These are phyloP conservation scores for Xylaria sp. DNA, from an alignment of 2,329 filamentous ascomycete genomes.

Conservation along the genomic window DNA sequence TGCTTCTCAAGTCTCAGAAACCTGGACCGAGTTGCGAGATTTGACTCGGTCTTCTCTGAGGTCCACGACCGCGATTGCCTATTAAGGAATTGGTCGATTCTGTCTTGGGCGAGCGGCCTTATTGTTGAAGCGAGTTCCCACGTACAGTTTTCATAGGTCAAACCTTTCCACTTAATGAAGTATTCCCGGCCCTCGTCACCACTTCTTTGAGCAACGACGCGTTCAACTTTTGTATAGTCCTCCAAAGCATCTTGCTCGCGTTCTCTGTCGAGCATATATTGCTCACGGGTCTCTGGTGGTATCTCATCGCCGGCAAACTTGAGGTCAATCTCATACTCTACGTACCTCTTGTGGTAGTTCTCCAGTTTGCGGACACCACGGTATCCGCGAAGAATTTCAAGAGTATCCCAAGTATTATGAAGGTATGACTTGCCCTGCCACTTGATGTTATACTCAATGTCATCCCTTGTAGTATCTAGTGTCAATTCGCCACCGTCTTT, in stretches of 20 bases:
- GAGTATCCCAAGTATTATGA: slow-evolving; percentile 94
- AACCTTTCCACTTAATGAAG: slow-evolving; percentile 95
- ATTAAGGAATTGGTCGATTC: slow-evolving; percentile 92
- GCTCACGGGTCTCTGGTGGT: slow-evolving; percentile 86
- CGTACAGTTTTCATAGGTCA: slow-evolving; percentile 93
- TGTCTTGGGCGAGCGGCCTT: slow-evolving; percentile 81
- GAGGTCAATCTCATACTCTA: slow-evolving; percentile 83
- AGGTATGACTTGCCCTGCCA: slow-evolving; percentile 97
- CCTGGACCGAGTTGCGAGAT: slow-evolving; percentile 76
- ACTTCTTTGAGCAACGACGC: slow-evolving; percentile 85
- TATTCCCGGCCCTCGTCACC: slow-evolving; percentile 88
- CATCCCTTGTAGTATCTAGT: slow-evolving; percentile 70
- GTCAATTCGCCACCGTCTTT: slow-evolving; percentile 73
- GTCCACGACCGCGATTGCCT: slow-evolving; percentile 82
- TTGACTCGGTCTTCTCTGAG: slow-evolving; percentile 83
- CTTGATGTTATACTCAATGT: slow-evolving; percentile 94
- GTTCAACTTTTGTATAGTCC: slow-evolving; percentile 92
- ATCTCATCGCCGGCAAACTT: slow-evolving; percentile 78
- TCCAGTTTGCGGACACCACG: slow-evolving; percentile 90
- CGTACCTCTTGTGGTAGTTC: slow-evolving; percentile 90
- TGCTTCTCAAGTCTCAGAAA: slow-evolving; percentile 82
- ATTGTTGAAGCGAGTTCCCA: slow-evolving; percentile 87
- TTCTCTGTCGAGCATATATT: slow-evolving; percentile 95
- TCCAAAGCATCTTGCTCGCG: slow-evolving; percentile 87
- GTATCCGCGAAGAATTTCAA: slow-evolving; percentile 77